phyloP scores from a whole-genome alignment of 805 yeast species.

The Tetrapisispora pingtungensis region DNA sequence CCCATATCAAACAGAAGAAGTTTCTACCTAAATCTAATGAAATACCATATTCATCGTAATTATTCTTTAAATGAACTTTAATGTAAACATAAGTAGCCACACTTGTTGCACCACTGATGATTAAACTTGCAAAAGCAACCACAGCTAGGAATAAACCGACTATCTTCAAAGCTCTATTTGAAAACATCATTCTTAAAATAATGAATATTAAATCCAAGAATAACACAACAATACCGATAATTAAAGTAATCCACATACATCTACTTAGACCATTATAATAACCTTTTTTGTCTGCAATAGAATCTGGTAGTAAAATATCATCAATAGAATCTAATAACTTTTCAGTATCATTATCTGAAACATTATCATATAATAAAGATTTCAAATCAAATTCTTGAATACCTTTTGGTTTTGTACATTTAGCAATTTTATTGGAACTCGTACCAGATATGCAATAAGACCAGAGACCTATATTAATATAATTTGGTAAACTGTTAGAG shows the following conservation, averaged over 20 bases:
- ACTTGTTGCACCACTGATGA: conserved; percentile 43
- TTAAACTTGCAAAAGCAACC: conserved; percentile 31
- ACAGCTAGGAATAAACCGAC: conserved; percentile 38
- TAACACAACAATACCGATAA: conserved; percentile 39
- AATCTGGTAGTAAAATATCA: conserved; percentile 43
- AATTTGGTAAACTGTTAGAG: conserved; percentile 32
- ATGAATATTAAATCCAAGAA: conserved; percentile 33
- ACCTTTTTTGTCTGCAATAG: conserved; percentile 37
- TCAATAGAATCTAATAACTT: conserved; percentile 15
- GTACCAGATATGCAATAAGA: conserved; percentile 47
- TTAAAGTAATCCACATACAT: conserved; percentile 49
- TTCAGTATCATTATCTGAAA: conserved; percentile 21
- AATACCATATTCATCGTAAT: conserved; percentile 42
- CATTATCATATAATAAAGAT: conserved; percentile 16
- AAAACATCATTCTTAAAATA: conserved; percentile 28
- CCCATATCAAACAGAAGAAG: conserved; percentile 58
- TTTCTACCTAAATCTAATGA: conserved; percentile 39
- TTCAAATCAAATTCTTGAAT: conserved; percentile 23
- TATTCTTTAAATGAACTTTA: conserved; percentile 41
- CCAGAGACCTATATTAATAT: conserved; percentile 49
- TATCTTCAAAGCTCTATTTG: conserved; percentile 38
- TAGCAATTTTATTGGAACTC: conserved; percentile 8
- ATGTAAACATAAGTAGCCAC: conserved; percentile 53
- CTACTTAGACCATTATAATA: conserved; percentile 40
- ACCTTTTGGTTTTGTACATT: conserved; percentile 25